These are phyloP conservation scores for Harringtonia lauricola DNA, from an alignment of 2,329 filamentous ascomycete genomes.

Conservation along the genomic window DNA sequence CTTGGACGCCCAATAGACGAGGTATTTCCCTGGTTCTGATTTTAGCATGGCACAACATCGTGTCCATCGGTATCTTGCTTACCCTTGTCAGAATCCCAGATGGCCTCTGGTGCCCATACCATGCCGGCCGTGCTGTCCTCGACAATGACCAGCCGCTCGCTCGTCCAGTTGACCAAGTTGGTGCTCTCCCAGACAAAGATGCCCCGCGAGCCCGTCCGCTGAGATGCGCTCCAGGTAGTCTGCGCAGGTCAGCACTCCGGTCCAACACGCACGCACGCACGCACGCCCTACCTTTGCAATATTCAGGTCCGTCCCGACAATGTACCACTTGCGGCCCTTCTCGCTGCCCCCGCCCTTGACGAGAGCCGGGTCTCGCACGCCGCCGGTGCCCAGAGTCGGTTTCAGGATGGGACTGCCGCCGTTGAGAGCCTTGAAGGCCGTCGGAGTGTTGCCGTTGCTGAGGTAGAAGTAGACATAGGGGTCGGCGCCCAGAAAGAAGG, in stretches of 20 bases:
- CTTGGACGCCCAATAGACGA: conserved; percentile 36
- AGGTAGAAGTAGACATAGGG: conserved; percentile 43
- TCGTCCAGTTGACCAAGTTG: conserved; percentile 36
- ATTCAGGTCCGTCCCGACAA: conserved; percentile 42
- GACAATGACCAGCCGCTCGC: conserved; percentile 35
- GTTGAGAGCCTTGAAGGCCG: conserved; percentile 37
- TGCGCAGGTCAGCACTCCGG: conserved; percentile 10
- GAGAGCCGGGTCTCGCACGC: conserved; percentile 40
- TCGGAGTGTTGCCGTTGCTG: conserved; percentile 38
- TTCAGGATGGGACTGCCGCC: conserved; percentile 33
- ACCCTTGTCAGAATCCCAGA: conserved; percentile 36
- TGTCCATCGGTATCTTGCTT: no score
- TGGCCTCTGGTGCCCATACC: conserved; percentile 46
- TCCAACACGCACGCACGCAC: no score
- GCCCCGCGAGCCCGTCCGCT: conserved; percentile 36
- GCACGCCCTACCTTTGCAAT: conserved; percentile 23
- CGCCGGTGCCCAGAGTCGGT: conserved; percentile 38
- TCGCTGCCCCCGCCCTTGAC: conserved; percentile 34
- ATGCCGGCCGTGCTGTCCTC: conserved; percentile 43
- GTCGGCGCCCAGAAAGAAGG: conserved; percentile 42
- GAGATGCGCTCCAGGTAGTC: conserved; percentile 40
- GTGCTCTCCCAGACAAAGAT: conserved; percentile 46
- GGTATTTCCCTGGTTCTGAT: conserved; percentile 25
- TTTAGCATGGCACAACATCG: no score
- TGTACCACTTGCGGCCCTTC: conserved; percentile 40